These are phyloP conservation scores for Miscanthus lutarioriparius DNA, from an alignment of 176 grass and related monocot genomes.

Conservation along the genomic window DNA sequence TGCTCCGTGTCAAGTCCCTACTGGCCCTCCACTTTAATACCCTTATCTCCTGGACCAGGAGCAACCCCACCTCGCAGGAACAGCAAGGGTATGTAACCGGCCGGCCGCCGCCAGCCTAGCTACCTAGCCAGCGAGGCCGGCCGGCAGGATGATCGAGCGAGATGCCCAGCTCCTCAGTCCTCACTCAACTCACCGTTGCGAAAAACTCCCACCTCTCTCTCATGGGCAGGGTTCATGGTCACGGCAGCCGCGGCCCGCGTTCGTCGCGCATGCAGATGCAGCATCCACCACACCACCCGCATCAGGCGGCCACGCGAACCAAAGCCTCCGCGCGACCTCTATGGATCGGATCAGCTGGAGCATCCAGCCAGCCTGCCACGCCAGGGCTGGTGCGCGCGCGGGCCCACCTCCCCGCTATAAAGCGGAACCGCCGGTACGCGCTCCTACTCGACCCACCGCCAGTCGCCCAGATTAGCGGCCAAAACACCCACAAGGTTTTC, in stretches of 20 bases:
- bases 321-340: background rate
- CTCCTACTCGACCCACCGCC: background rate
- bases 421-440: conserved; percentile 1
- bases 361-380: background rate
- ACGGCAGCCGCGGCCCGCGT: background rate
- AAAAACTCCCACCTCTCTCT: background rate
- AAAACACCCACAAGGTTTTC: background rate
- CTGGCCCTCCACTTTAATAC: conserved; percentile 42
- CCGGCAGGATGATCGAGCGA: background rate
- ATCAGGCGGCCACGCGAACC: conserved; percentile 6
- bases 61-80: conserved; percentile 4
- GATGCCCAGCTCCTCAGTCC: background rate
- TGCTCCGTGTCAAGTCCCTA: conserved; percentile 52
- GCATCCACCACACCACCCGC: background rate
- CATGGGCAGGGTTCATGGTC: background rate
- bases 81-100: background rate
- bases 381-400: background rate
- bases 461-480: background rate
- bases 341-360: background rate
- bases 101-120: background rate
- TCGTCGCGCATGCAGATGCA: background rate
- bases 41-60: conserved; percentile 38
- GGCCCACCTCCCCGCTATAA: conserved; percentile 42
- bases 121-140: background rate
- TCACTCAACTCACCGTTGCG: background rate